These are phyloP conservation scores for Polyplosphaeria fusca DNA, from an alignment of 495 filamentous ascomycete species.

Conservation along the genomic window DNA sequence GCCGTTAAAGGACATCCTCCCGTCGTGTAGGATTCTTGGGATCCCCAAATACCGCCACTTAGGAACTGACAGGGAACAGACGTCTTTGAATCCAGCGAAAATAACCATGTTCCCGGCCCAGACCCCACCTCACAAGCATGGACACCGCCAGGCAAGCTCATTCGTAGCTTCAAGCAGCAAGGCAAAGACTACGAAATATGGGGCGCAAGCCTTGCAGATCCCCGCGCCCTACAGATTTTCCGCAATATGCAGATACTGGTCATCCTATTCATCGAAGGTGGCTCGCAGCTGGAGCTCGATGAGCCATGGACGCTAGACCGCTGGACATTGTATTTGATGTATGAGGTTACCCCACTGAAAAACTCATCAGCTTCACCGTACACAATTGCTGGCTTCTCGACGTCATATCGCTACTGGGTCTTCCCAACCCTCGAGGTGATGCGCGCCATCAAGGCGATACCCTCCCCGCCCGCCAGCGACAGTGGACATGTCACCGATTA, in stretches of 20 bases:
- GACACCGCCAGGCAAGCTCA: slow-evolving; percentile 58
- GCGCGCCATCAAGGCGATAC: slow-evolving; percentile 33
- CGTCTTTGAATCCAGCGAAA: slow-evolving; percentile 5
- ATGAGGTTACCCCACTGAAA: slow-evolving; percentile 30
- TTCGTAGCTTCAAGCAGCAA: slow-evolving; percentile 50
- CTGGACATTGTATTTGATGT: slow-evolving; percentile 83
- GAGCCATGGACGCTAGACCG: slow-evolving; percentile 72
- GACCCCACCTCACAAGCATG: slow-evolving; percentile 35
- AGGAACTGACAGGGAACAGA: slow-evolving; percentile 3
- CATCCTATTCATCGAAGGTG: slow-evolving; percentile 90
- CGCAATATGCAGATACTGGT: slow-evolving; percentile 77
- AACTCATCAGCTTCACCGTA: slow-evolving; percentile 54
- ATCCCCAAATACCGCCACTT: no score
- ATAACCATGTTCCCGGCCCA: neutral
- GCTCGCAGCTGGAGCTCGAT: slow-evolving; percentile 65
- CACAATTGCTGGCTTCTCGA: slow-evolving; percentile 79
- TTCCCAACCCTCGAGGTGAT: slow-evolving; percentile 45
- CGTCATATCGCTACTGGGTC: slow-evolving; percentile 79
- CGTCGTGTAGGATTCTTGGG: no score
- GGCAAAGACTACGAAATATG: slow-evolving; percentile 60
- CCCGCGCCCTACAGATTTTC: slow-evolving; percentile 60
- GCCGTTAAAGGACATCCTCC: slow-evolving; percentile 63
- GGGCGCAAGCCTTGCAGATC: slow-evolving; percentile 55
- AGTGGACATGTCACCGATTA: slow-evolving; percentile 7
- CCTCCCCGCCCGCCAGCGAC: slow-evolving; percentile 42